Evolutionary conservation across 2,329 filamentous ascomycete genomes (phyloP).

Genomic region (Mollisiaceae sp.): DNA sequence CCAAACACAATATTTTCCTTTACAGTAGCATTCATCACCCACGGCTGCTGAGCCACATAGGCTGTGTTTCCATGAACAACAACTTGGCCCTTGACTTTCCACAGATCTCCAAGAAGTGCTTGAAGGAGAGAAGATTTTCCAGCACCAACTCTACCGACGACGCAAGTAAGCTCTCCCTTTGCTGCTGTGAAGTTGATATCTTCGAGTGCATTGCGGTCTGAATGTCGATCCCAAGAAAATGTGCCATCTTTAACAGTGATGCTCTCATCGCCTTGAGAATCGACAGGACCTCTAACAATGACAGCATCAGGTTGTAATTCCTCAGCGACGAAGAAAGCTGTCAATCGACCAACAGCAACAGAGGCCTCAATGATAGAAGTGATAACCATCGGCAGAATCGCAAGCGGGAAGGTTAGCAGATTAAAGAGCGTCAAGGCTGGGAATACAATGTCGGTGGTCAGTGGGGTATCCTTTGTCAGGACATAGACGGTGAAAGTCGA

Average conservation of each 20-base stretch:
- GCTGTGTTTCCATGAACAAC: slow-evolving; percentile 81
- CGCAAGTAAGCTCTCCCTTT: slow-evolving; percentile 91
- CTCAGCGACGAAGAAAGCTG: slow-evolving; percentile 83
- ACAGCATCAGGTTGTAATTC: slow-evolving; percentile 90
- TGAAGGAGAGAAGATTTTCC: slow-evolving; percentile 95
- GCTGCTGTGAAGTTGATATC: slow-evolving; percentile 87
- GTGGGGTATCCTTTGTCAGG: slow-evolving; percentile 75
- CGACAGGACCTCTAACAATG: slow-evolving; percentile 67
- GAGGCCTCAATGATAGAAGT: slow-evolving; percentile 93
- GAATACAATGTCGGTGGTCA: slow-evolving; percentile 96
- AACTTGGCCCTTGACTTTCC: slow-evolving; percentile 85
- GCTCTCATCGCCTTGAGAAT: slow-evolving; percentile 82
- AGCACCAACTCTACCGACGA: slow-evolving; percentile 91
- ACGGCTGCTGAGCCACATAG: slow-evolving; percentile 90
- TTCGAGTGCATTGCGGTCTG: slow-evolving; percentile 71
- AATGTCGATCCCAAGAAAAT: slow-evolving; percentile 94
- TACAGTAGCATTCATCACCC: slow-evolving; percentile 98
- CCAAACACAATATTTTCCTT: slow-evolving; percentile 98
- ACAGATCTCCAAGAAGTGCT: slow-evolving; percentile 86
- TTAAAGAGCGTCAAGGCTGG: slow-evolving; percentile 94
- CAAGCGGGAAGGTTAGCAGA: slow-evolving; percentile 90
- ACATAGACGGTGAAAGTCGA: slow-evolving; percentile 96
- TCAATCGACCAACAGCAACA: slow-evolving; percentile 88
- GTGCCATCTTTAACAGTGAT: slow-evolving; percentile 82
- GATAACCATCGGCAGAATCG: slow-evolving; percentile 96